Evolutionary conservation across 345 rosid species (phyloP), one percentile per base, ranked within the genome.

Genomic region (Dipteronia sinensis): DNA sequence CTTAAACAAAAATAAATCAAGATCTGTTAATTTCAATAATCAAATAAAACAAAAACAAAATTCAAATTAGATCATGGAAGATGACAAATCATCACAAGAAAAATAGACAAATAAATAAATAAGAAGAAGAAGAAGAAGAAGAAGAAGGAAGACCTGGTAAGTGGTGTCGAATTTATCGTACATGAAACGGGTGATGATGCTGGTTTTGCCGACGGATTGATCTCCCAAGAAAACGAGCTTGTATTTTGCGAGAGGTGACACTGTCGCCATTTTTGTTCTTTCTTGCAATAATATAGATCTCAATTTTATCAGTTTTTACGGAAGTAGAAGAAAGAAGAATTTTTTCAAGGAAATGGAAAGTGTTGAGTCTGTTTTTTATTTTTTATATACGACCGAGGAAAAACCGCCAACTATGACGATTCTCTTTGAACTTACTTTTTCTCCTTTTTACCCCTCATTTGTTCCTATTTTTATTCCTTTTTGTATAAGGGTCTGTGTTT

Each of bases 181-280:
- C 97, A 93, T 93, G 93, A 93, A 93, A 75, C 95, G 95, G 75
- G 94, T 91, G 88, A 93, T 93, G 90, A 93, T 93, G 87, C 95
- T 93, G 77, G 97, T 93, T 77, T 93, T 93, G 56, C 97, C 95
- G 4, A 88, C 94, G 62, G 97, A 93, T 79, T 93, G 97, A 85
- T 93, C 95, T 77, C 97, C 97, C 49, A 92, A 83, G 85, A 92
- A 92, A 0, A 92, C 97, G 74, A 92, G 90, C 86, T 90, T 92
- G 87, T 87, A 92, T 79, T 92, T 92, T 22, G 97, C 94, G 17
- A 92, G 83, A 46, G 98, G 97, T 29, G 97, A 89, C 46, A 90
- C 97, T n/a, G 88, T 81, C 77, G 96, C 98, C 94, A 90, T 91
- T 81, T 68, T 55, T 38, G 19, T 27, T 31, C 42, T 27, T 25